Percentiles rank a stretch among this genome's conserved stretches.
Evolutionary conservation across 495 filamentous ascomycete genomes (phyloP).

Genomic region (Pseudevernia furfuracea): DNA sequence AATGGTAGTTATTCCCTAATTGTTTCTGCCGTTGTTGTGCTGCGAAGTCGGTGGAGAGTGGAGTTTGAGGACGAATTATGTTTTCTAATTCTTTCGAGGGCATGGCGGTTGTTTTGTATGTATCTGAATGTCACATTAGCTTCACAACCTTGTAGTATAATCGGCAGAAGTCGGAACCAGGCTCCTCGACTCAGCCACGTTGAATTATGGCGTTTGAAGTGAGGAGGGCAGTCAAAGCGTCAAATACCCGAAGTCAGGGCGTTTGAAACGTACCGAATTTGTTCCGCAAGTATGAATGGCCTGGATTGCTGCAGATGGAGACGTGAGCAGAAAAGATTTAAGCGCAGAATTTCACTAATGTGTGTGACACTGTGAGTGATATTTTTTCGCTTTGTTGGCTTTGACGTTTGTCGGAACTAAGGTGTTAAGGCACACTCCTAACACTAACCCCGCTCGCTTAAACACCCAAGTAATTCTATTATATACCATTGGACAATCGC

Average conservation of each 20-base stretch:
- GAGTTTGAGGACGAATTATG: slow-evolving; percentile 38
- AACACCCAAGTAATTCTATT: slow-evolving; percentile 9
- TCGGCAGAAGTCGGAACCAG: slow-evolving; percentile 20
- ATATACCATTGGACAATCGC: slow-evolving; percentile 16
- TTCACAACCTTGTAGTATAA: slow-evolving; percentile 6
- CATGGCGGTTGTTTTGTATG: slow-evolving; percentile 19
- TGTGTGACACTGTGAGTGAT: too few species aligned
- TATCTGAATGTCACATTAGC: slow-evolving; percentile 11
- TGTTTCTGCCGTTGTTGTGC: slow-evolving; percentile 54
- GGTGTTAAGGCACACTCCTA: too few species aligned
- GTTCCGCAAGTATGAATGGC: background rate
- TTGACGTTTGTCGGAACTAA: slow-evolving; percentile 15
- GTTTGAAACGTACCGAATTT: background rate
- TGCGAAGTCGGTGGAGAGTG: slow-evolving; percentile 50
- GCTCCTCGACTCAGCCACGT: slow-evolving; percentile 7
- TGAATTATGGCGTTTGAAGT: slow-evolving; percentile 8
- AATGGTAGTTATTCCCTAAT: slow-evolving; percentile 57
- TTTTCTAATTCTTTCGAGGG: slow-evolving; percentile 30
- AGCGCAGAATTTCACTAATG: background rate
- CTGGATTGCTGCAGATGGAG: background rate
- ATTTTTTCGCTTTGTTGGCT: slow-evolving; percentile 4
- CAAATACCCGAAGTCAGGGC: background rate
- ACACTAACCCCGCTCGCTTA: slow-evolving; percentile 22
- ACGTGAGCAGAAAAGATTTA: background rate
- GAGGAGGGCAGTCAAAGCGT: background rate